A percentile compares a stretch with the other conserved stretches of the same genome.
Conservation (phyloP, 2,329 filamentous ascomycete species). For the Triangularia verruculosa region DNA sequence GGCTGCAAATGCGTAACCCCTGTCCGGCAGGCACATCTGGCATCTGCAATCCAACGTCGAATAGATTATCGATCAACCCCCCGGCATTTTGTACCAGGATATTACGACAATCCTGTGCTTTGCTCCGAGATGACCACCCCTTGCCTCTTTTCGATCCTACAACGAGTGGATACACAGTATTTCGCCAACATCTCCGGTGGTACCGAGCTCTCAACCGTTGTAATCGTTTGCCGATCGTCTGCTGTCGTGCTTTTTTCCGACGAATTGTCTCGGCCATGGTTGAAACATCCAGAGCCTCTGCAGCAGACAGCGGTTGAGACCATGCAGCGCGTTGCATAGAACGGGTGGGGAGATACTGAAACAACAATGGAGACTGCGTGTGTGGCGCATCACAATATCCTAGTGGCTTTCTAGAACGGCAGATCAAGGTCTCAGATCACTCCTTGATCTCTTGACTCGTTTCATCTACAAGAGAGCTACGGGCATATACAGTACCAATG, state of each 20-base stretch:
- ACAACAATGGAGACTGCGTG: slow-evolving; percentile 8
- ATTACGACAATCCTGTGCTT: not conserved
- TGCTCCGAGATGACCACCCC: not conserved
- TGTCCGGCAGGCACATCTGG: not conserved
- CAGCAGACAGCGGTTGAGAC: slow-evolving; percentile 2
- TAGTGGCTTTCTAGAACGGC: not conserved
- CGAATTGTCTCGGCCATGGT: not conserved
- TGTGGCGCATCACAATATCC: slow-evolving; percentile 3
- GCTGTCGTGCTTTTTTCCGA: not conserved
- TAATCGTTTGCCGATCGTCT: not conserved
- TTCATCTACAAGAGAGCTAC: not conserved
- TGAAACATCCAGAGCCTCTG: not conserved
- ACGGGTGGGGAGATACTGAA: not conserved
- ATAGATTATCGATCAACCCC: not conserved
- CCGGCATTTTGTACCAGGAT: not conserved
- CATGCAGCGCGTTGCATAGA: not conserved
- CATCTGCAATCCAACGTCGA: not conserved
- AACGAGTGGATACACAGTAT: not conserved
- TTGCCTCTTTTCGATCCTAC: not conserved
- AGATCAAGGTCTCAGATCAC: not conserved
- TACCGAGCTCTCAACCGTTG: not conserved
- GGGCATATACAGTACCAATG: not conserved
- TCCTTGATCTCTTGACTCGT: not conserved
- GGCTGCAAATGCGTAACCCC: not conserved
- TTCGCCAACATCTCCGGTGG: not conserved